These are phyloP conservation scores for Nannochloropsis oceanica DNA, from an alignment of 108 stramenopile species.

Conservation along the genomic window DNA sequence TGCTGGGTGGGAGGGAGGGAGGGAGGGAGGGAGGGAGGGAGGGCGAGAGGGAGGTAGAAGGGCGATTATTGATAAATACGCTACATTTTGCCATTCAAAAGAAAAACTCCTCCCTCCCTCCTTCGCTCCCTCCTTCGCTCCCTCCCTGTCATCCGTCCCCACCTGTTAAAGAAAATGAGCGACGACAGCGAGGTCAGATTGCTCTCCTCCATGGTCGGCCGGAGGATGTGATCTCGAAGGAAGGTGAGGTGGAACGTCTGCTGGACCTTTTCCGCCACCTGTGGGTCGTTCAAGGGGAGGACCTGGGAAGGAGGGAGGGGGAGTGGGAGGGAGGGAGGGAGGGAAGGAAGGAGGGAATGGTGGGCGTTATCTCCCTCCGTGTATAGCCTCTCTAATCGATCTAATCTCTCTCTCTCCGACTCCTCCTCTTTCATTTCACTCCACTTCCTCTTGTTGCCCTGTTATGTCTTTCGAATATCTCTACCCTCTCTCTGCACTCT, in stretches of 20 bases:
- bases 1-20: neutral
- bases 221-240: conserved; percentile 27
- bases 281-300: conserved; percentile 23
- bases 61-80: neutral
- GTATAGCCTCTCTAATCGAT: no score
- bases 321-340: neutral
- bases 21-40: neutral
- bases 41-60: neutral
- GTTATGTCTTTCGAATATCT: no score
- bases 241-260: conserved; percentile 38
- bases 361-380: no score
- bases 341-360: neutral
- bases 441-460: no score
- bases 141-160: neutral
- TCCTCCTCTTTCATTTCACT: no score
- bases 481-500: no score
- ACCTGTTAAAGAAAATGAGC: conserved; percentile 25
- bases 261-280: conserved; percentile 25
- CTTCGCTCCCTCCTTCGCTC: no score
- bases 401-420: no score
- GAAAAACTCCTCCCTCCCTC: neutral
- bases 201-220: conserved; percentile 29
- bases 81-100: neutral
- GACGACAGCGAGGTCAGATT: conserved; percentile 9
- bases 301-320: neutral